Evolutionary conservation across 2,329 filamentous ascomycete genomes (phyloP).

Genomic region (Aotearoamyces nothofagi): DNA sequence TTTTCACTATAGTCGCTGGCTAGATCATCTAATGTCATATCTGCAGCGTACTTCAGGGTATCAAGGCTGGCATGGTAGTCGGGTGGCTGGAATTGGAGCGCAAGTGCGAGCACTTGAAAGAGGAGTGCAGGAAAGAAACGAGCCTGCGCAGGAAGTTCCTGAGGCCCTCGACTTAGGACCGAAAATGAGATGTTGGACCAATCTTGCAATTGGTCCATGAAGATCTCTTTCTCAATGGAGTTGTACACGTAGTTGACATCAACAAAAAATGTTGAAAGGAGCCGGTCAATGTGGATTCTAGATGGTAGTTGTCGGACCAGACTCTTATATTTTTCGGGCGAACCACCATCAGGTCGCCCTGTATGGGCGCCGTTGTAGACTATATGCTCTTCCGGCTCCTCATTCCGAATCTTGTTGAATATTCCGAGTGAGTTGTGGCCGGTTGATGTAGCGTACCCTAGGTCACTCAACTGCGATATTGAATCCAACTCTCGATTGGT

Average conservation of each 20-base stretch:
- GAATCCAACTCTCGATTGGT: constrained; percentile 10
- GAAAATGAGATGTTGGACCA: constrained; percentile 40
- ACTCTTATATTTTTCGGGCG: constrained; percentile 41
- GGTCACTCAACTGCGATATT: constrained; percentile 18
- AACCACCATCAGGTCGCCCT: constrained; percentile 23
- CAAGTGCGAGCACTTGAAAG: constrained; percentile 40
- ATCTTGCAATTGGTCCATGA: constrained; percentile 32
- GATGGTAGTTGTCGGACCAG: constrained; percentile 42
- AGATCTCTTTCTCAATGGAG: constrained; percentile 35
- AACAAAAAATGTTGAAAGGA: constrained; percentile 37
- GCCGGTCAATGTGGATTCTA: constrained; percentile 35
- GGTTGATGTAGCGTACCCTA: constrained; percentile 35
- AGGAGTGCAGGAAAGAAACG: constrained; percentile 42
- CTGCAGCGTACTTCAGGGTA: constrained; percentile 39
- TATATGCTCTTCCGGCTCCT: constrained; percentile 19
- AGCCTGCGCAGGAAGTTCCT: constrained; percentile 32
- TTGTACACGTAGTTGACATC: constrained; percentile 46
- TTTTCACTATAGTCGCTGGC: constrained; percentile 45
- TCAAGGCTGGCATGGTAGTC: constrained; percentile 33
- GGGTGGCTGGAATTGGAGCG: constrained; percentile 35
- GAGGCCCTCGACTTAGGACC: constrained; percentile 32
- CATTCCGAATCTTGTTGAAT: constrained; percentile 36
- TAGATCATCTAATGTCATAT: constrained; percentile 44
- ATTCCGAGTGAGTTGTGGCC: constrained; percentile 37
- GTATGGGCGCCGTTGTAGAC: constrained; percentile 6